Evolutionary conservation across 2,329 filamentous ascomycete genomes (phyloP).

Genomic region (Penicillium sp.): DNA sequence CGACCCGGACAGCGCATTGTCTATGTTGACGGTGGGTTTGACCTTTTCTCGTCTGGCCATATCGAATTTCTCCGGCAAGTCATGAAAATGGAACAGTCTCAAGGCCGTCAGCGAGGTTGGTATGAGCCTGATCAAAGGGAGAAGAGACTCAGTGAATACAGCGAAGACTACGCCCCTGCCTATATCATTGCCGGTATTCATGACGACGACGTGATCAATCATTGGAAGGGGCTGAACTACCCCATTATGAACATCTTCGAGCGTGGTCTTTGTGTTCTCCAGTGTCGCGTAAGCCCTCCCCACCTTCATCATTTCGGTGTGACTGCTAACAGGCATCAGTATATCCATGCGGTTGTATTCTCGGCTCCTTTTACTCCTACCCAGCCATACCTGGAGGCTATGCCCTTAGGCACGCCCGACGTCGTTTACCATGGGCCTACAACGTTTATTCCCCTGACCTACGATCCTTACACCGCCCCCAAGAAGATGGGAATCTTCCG

Average conservation of each 20-base stretch:
- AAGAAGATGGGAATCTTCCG: constrained; percentile 80
- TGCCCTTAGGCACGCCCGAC: constrained; percentile 70
- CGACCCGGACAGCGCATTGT: constrained; percentile 76
- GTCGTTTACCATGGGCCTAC: constrained; percentile 96
- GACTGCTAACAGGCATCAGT: constrained; percentile 49
- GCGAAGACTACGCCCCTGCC: constrained; percentile 71
- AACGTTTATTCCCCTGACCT: constrained; percentile 72
- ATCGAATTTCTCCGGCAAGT: constrained; percentile 89
- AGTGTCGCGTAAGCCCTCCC: constrained; percentile 68
- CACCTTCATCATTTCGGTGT: neutral
- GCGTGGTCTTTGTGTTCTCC: constrained; percentile 87
- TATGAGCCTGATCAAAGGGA: constrained; percentile 61
- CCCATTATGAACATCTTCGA: constrained; percentile 99
- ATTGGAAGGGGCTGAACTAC: constrained; percentile 96
- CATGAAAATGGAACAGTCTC: constrained; percentile 64
- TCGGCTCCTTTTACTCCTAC: constrained; percentile 83
- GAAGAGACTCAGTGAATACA: constrained; percentile 59
- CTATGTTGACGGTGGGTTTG: constrained; percentile 95
- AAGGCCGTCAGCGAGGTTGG: constrained; percentile 68
- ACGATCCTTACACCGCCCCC: constrained; percentile 74
- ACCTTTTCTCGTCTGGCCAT: constrained; percentile 93
- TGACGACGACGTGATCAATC: constrained; percentile 90
- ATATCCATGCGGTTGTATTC: constrained; percentile 82
- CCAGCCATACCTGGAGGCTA: constrained; percentile 67
- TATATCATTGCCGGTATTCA: constrained; percentile 93